A percentile compares a stretch with the other conserved stretches of the same genome.
Conservation (phyloP, 2,329 filamentous ascomycete genomes). For the Aspergillus sp. region DNA sequence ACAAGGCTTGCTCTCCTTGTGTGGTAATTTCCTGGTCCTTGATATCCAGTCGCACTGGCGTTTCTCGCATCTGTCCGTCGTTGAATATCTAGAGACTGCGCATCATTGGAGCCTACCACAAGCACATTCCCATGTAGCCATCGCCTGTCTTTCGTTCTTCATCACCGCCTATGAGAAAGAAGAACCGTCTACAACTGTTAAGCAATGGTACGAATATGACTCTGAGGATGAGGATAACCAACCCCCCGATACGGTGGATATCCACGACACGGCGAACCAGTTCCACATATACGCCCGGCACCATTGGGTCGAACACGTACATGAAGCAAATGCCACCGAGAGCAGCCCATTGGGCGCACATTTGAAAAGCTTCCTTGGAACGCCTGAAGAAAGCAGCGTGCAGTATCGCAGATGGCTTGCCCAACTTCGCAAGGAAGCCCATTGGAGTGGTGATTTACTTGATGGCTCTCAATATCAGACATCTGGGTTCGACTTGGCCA, state of each 20-base stretch:
- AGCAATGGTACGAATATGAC: background rate
- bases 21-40: conserved; percentile 12
- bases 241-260: background rate
- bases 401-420: conserved; percentile 12
- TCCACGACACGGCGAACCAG: background rate
- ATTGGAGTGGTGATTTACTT: no score
- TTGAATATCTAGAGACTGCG: conserved; percentile 14
- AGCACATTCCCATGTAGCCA: conserved; percentile 6
- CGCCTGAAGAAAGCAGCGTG: conserved; percentile 7
- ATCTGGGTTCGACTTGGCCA: background rate
- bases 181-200: background rate
- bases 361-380: conserved; percentile 14
- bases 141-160: conserved; percentile 8
- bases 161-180: conserved; percentile 3
- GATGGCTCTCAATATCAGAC: no score
- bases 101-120: background rate
- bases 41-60: conserved; percentile 15
- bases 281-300: conserved; percentile 6
- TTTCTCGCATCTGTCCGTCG: conserved; percentile 16
- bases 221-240: background rate
- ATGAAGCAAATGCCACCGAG: conserved; percentile 5
- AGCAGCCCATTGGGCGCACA: background rate
- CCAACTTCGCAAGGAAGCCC: no score
- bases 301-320: no score
- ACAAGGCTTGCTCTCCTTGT: conserved; percentile 10